phyloP scores from a whole-genome alignment of 1,284 basidiomycete genomes.

The Cerrena zonata region DNA sequence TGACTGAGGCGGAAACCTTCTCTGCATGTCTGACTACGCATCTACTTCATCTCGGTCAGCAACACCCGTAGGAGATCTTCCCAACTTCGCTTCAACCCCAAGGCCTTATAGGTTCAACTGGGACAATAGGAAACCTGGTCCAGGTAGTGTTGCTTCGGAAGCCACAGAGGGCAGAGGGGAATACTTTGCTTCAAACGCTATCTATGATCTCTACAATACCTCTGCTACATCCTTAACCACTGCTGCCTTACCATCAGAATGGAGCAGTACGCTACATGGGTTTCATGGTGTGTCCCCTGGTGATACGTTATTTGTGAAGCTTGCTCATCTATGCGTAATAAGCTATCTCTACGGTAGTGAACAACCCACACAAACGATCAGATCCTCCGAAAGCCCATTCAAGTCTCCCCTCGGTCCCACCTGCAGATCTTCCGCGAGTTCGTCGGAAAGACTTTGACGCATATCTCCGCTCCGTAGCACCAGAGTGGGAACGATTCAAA shows the following conservation, averaged over 20 bases:
- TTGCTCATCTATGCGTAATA: slow-evolving; percentile 1
- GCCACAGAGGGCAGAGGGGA: slow-evolving; percentile 33
- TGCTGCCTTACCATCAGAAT: slow-evolving; percentile 51
- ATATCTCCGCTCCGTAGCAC: slow-evolving; percentile 68
- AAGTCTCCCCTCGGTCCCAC: slow-evolving; percentile 63
- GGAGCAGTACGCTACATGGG: slow-evolving; percentile 73
- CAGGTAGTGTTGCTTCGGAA: slow-evolving; percentile 26
- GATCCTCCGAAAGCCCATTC: slow-evolving; percentile 84
- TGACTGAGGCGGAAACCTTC: background rate
- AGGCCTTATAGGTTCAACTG: slow-evolving; percentile 24
- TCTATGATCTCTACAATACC: slow-evolving; percentile 28
- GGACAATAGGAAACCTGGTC: slow-evolving; percentile 23
- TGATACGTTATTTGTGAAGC: background rate
- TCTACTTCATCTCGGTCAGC: slow-evolving; percentile 17
- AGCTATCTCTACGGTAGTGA: slow-evolving; percentile 75
- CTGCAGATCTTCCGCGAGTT: slow-evolving; percentile 71
- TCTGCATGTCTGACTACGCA: slow-evolving; percentile 18
- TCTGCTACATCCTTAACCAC: slow-evolving; percentile 36
- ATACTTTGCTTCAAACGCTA: slow-evolving; percentile 44
- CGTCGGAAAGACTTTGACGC: slow-evolving; percentile 80
- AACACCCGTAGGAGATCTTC: slow-evolving; percentile 18
- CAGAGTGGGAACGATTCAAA: slow-evolving; percentile 74
- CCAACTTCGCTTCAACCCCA: slow-evolving; percentile 17
- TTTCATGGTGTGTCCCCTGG: slow-evolving; percentile 60
- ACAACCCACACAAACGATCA: slow-evolving; percentile 78